Base-by-base conservation (phyloP, 2,329 filamentous ascomycete genomes). In the Fusarium temperatum region DNA sequence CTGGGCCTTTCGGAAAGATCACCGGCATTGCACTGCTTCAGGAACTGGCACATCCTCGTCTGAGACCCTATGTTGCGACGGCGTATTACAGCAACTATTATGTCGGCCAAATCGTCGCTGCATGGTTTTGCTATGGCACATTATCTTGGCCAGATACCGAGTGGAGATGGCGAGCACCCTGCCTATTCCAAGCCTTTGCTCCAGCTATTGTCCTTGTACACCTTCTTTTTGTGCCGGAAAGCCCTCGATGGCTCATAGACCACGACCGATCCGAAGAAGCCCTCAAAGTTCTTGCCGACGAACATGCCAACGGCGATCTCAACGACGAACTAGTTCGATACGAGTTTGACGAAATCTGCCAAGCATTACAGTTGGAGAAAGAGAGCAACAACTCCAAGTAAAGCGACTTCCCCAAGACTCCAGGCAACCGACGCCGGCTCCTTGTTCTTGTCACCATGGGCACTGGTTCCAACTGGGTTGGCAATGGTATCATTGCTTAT, bases 401-500 rank as follows among this genome's bases (percentile, higher is more conserved):
- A 78, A 73, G 86, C 20, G 89, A 91, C 77, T 90, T 92, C 74
- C 76, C 92, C 74, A 83, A 83, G 62, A 92, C 90, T 9, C 86
- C 84, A 68, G 89, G 90, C n/a, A 92, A 92, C 82, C 85, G 90
- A 56, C 89, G 89, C 80, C 85, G 90, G 11, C 82, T 92, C 44
- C 83, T 87, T 36, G 86, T 92, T 56, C 83, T 91, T 24, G 79
- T 90, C 38, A 90, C 88, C 0, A 84, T 92, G n/a, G 90, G 89
- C 66, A 81, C 91, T 66, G 90, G 91, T 72, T 90, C 89, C 0
- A 90, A 92, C 79, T 92, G 90, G 82, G 88, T 86, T 54, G 90
- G 90, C 41, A 92, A 92, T 75, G 89, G 88, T 15, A 82, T 92
- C 8, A 89, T 92, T 72, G 88, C 86, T 55, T 91, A 92, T 79